Base-by-base conservation (phyloP, 768 basidiomycete genomes). In the Russula brevipes region DNA sequence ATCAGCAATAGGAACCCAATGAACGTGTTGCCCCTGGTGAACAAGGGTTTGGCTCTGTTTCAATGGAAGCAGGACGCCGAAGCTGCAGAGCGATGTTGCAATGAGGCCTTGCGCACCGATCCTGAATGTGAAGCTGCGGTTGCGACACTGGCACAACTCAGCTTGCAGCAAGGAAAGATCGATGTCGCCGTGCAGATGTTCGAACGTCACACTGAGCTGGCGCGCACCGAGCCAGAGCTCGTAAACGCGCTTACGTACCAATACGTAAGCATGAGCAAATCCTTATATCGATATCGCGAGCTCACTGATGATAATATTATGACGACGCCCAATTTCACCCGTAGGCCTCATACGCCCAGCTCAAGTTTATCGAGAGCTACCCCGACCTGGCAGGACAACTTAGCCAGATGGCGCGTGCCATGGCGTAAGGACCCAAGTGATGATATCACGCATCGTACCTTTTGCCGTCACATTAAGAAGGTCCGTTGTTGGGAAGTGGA, bases 51-150 rank as follows among this genome's bases (percentile, higher is more conserved):
- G 24, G 89, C 94, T 0, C 71, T 98, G 53, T 98, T 87, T 82
- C 97, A 98, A 76, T 94, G 89, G 90, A 91, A 92, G 73, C 89
- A 96, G 71, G 93, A 98, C 71, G 81, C 92, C 61, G 80, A 78
- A 7, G 84, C 82, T 1, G 94, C 94, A 1, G 94, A 96, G 74
- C 76, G 78, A 19, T 88, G 93, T 72, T 95, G 94, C 72, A 79
- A 86, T 60, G 90, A 98, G 73, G 97, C 97, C 0, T 80, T 99
- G 24, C 77, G 80, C 54, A 83, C 94, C 59, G 97, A 99, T 74
- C 80, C 90, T 11, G 94, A 94, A 67, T 98, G 96, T 75, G 97
- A 99, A 72, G 92, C 96, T 11, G 97, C 96, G 0, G 88, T 98
- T 5, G 93, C 94, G 17, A 98, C 95, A 1, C 84, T 98, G 35